Base-by-base conservation (phyloP, 352 stramenopile species). In the Phytopythium kandeliae region DNA sequence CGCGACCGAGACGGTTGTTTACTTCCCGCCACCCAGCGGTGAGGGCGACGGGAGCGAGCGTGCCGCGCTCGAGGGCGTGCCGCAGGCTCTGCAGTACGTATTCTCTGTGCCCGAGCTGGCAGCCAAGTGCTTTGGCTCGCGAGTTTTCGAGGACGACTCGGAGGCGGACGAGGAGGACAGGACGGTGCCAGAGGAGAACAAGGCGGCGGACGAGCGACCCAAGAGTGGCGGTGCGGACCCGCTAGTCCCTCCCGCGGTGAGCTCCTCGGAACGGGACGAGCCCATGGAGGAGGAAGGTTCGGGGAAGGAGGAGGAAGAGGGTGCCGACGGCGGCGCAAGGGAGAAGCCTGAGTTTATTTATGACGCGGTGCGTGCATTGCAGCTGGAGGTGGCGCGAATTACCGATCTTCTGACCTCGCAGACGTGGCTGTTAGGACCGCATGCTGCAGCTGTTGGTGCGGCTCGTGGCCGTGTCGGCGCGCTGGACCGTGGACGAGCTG, bases 401-500 rank as follows among this genome's bases (percentile, higher is more conserved):
- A n/a, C n/a, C n/a, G n/a, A n/a, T n/a, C n/a, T n/a, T n/a, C n/a
- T n/a, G n/a, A n/a, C n/a, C n/a, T n/a, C n/a, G n/a, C n/a, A n/a
- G n/a, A n/a, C n/a, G n/a, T n/a, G n/a, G n/a, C n/a, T n/a, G n/a
- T n/a, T 41, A 93, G 84, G 54, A 54, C 40, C 69, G 67, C 44
- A 88, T 95, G 80, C 45, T 55, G 40, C 43, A 28, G 8, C 53
- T 66, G 25, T 54, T 95, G 48, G 52, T 68, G n/a, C 48, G 64
- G 25, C 44, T 89, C 42, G 76, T 92, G 30, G 45, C 51, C 15
- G 89, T 85, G 49, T 86, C 81, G 12, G 60, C 62, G 9, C 47
- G 55, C 22, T 95, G 84, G 84, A 86, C 65, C 3, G 68, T 92
- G 3, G 79, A 91, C 38, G 73, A 84, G 53, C 65, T 92, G 40